These are phyloP conservation scores for Ensete glaucum DNA, from an alignment of 176 grass and related monocot genomes.

Conservation along the genomic window DNA sequence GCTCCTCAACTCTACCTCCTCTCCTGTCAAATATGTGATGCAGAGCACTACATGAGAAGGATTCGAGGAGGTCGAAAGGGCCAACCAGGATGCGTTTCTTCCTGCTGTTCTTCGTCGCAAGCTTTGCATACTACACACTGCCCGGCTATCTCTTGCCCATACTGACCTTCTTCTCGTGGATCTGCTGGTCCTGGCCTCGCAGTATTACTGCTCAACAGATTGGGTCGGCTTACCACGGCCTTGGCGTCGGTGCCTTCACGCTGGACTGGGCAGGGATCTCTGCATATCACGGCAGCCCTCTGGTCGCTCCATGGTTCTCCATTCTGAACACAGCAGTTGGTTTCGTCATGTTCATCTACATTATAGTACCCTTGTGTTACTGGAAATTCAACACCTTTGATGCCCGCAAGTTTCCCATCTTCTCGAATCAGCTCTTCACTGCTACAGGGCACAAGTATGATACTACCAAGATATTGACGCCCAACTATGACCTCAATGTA, in stretches of 20 bases:
- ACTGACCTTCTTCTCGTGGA: slow-evolving; percentile 94
- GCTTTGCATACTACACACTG: slow-evolving; percentile 78
- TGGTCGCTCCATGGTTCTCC: slow-evolving; percentile 91
- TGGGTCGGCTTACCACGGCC: slow-evolving; percentile 83
- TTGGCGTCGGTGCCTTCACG: slow-evolving; percentile 81
- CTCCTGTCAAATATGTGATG: slow-evolving; percentile 12
- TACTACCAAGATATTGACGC: slow-evolving; percentile 84
- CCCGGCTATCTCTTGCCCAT: slow-evolving; percentile 77
- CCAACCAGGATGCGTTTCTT: slow-evolving; percentile 84
- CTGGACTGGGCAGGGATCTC: slow-evolving; percentile 97
- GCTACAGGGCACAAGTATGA: slow-evolving; percentile 60
- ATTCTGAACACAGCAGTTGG: slow-evolving; percentile 73
- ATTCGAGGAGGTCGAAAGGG: slow-evolving; percentile 38
- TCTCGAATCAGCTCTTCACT: slow-evolving; percentile 94
- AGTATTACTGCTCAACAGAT: slow-evolving; percentile 93
- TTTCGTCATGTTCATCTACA: slow-evolving; percentile 96
- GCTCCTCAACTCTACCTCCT: neutral
- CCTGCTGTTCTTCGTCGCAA: slow-evolving; percentile 61
- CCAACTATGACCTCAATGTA: slow-evolving; percentile 65
- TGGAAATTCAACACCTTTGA: slow-evolving; percentile 95
- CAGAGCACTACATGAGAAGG: slow-evolving; percentile 83
- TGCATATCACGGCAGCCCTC: slow-evolving; percentile 88
- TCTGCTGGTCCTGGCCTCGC: slow-evolving; percentile 79
- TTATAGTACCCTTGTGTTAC: slow-evolving; percentile 86
- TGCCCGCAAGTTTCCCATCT: slow-evolving; percentile 70